A percentile compares a stretch with the other conserved stretches of the same genome.
phyloP scores from a whole-genome alignment of 768 basidiomycete genomes.

The Holtermannia corniformis region DNA sequence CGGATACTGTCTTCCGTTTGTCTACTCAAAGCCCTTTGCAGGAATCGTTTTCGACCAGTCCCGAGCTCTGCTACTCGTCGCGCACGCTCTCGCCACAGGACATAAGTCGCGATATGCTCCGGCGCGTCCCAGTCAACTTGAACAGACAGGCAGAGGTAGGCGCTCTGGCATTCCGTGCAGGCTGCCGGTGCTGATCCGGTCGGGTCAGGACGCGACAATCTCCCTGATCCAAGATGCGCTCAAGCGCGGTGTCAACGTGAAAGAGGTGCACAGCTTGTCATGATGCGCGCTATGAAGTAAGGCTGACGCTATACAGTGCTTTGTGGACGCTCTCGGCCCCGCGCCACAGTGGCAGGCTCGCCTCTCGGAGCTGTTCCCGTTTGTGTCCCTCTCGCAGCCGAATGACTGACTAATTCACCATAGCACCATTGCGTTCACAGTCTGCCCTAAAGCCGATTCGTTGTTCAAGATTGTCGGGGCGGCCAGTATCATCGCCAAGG shows the following conservation, averaged over 20 bases:
- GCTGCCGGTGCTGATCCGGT: constrained; percentile 28
- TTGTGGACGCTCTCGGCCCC: constrained; percentile 84
- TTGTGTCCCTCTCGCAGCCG: background rate
- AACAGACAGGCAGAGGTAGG: constrained; percentile 39
- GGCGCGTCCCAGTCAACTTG: constrained; percentile 70
- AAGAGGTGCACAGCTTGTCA: constrained; percentile 52
- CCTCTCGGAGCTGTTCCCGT: constrained; percentile 68
- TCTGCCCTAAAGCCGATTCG: constrained; percentile 86
- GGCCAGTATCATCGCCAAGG: constrained; percentile 96
- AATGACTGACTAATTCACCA: background rate
- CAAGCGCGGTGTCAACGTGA: constrained; percentile 65
- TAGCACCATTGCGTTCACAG: constrained; percentile 67
- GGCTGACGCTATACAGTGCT: constrained; percentile 3
- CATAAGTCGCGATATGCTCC: constrained; percentile 85
- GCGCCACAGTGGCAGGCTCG: constrained; percentile 76
- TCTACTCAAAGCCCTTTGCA: constrained; percentile 52
- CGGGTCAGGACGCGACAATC: constrained; percentile 81
- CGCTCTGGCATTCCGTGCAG: background rate
- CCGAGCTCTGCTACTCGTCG: constrained; percentile 36
- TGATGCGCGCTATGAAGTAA: background rate
- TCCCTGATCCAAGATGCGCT: constrained; percentile 76
- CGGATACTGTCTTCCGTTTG: constrained; percentile 6
- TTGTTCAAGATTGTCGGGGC: constrained; percentile 95
- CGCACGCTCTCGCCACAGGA: constrained; percentile 64
- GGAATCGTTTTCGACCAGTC: constrained; percentile 21